Base-by-base conservation (phyloP, 371 early-diverging fungal species). In the Apophysomyces variabilis region DNA sequence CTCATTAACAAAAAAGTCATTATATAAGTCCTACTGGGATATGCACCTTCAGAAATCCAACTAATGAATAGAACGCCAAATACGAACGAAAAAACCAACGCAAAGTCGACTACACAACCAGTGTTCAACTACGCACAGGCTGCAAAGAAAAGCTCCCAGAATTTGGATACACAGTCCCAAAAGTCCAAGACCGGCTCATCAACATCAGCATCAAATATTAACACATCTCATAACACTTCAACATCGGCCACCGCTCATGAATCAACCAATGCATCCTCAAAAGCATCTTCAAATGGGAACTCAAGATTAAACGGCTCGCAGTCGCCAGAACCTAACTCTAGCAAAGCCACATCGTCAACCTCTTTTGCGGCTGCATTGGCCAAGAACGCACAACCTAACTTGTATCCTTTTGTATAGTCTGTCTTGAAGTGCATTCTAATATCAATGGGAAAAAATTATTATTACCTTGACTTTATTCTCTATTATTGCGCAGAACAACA, bases 101-200 rank as follows among this genome's bases (percentile, higher is more conserved):
- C 72, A 50, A 70, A 68, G 67, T 69, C 73, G 65, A 69, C 73
- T 69, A 57, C 66, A 47, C 69, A 73, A 75, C 66, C 72, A 74
- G 79, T 79, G 67, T 79, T 74, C 74, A 76, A 79, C 61, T 75
- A 79, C 76, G 79, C 79, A 71, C 76, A 73, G 66, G 79, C 79
- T 72, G 76, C 72, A 56, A 79, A 75, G 66, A 71, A 72, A 73
- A 73, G 70, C 70, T 75, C 76, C 46, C 74, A 73, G 61, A 71
- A 50, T 50, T 50, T 21, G 54, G 54, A 50, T 50, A 50, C 54
- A 50, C 54, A 50, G 1, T n/a, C 54, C 16, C 54, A 50, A 50
- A 50, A 50, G 54, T 50, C 54, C 54, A 50, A 50, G 54, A 18
- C 54, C 35, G 54, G 54, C 21, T 50, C 54, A 50, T 26, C 54